Conservation (phyloP, 164 flowering plant genomes). For the Nymphaea thermarum region DNA sequence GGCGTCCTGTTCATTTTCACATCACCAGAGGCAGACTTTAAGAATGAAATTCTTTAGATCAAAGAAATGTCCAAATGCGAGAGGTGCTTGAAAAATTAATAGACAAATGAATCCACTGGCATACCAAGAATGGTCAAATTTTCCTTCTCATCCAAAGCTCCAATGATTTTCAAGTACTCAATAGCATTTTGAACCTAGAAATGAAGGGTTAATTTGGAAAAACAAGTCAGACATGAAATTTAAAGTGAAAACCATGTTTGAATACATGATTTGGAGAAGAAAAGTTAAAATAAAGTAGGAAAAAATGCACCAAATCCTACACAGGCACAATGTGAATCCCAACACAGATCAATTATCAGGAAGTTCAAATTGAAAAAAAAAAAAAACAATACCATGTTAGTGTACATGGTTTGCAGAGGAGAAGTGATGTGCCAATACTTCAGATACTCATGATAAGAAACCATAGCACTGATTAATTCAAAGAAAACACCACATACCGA, state of each 20-base stretch:
- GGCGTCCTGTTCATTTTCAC: constrained; percentile 39
- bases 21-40: not conserved
- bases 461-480: too few relatives aligned
- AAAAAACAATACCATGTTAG: too few relatives aligned
- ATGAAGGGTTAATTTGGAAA: not conserved
- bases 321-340: not conserved
- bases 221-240: not conserved
- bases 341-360: too few relatives aligned
- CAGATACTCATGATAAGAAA: too few relatives aligned
- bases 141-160: constrained; percentile 82
- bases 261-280: not conserved
- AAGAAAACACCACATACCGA: constrained; percentile 32
- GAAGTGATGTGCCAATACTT: too few relatives aligned
- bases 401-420: too few relatives aligned
- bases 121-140: constrained; percentile 74
- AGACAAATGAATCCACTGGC: not conserved
- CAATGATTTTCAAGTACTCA: constrained; percentile 76
- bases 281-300: not conserved
- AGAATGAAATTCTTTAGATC: not conserved
- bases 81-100: not conserved
- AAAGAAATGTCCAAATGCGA: not conserved
- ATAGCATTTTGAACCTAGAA: constrained; percentile 88
- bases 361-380: too few relatives aligned
- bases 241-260: too few relatives aligned
- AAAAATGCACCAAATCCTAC: not conserved